phyloP scores from a whole-genome alignment of 768 basidiomycete species.

The Podaxis sp. region DNA sequence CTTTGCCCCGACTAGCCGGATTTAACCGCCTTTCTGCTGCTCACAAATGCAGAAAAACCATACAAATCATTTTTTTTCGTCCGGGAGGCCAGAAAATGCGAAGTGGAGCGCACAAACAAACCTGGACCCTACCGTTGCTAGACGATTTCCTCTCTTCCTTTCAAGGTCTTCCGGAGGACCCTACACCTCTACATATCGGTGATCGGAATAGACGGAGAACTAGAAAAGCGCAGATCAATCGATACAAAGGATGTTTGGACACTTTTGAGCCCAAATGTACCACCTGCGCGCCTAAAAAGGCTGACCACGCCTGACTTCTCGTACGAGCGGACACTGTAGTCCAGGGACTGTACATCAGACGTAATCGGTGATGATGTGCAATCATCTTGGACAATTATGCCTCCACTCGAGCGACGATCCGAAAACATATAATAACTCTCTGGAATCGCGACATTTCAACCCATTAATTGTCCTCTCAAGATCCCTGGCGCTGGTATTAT shows the following conservation, averaged over 20 bases:
- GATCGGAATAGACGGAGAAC: neutral
- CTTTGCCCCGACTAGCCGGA: neutral
- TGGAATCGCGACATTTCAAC: neutral
- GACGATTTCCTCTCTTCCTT: neutral
- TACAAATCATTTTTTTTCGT: neutral
- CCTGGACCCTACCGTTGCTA: neutral
- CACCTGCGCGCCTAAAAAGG: neutral
- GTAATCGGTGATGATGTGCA: neutral
- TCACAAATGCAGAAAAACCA: neutral
- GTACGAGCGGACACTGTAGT: neutral
- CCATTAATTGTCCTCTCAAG: neutral
- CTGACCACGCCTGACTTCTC: neutral
- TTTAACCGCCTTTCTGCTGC: too few species aligned
- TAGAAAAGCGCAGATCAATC: neutral
- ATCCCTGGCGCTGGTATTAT: neutral
- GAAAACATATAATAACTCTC: neutral
- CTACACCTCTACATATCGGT: neutral
- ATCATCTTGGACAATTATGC: too few species aligned
- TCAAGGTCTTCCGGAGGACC: neutral
- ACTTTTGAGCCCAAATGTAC: neutral
- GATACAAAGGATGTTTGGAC: neutral
- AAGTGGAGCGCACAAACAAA: neutral
- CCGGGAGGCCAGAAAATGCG: neutral
- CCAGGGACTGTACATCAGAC: neutral
- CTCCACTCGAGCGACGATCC: neutral